These are phyloP conservation scores for Starmerella floricola DNA, from an alignment of 805 yeast genomes.

Conservation along the genomic window DNA sequence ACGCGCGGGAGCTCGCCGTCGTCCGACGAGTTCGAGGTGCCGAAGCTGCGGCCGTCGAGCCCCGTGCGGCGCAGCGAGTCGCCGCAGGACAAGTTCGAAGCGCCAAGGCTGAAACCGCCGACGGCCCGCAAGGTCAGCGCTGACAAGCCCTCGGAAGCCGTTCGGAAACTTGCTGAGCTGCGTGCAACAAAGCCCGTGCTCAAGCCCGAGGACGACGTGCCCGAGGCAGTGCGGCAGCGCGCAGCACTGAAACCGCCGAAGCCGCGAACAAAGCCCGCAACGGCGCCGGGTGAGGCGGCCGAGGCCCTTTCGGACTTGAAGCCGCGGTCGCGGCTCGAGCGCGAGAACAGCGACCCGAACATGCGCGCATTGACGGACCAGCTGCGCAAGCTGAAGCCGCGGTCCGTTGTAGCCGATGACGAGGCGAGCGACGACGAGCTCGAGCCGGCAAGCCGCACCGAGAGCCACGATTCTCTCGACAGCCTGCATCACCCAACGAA, in stretches of 20 bases:
- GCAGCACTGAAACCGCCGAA: conserved; percentile 16
- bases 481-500: conserved; percentile 19
- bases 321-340: conserved; percentile 8
- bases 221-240: conserved; percentile 15
- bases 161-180: conserved; percentile 15
- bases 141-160: conserved; percentile 16
- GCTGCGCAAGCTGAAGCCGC: conserved; percentile 15
- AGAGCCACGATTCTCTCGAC: conserved; percentile 6
- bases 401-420: conserved; percentile 6
- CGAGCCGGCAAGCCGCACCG: conserved; percentile 4
- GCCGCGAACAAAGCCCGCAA: conserved; percentile 1
- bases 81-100: background rate
- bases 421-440: conserved; percentile 7
- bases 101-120: conserved; percentile 14
- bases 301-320: background rate
- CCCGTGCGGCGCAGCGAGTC: background rate
- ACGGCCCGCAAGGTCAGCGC: conserved; percentile 12
- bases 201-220: conserved; percentile 12
- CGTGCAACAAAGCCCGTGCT: conserved; percentile 17
- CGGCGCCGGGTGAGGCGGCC: conserved; percentile 5
- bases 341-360: conserved; percentile 13
- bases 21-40: conserved; percentile 7
- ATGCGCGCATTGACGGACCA: conserved; percentile 16
- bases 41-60: conserved; percentile 14
- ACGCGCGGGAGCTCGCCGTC: background rate